Base-by-base conservation (phyloP, 352 stramenopile genomes). In the Pythium monospermum region DNA sequence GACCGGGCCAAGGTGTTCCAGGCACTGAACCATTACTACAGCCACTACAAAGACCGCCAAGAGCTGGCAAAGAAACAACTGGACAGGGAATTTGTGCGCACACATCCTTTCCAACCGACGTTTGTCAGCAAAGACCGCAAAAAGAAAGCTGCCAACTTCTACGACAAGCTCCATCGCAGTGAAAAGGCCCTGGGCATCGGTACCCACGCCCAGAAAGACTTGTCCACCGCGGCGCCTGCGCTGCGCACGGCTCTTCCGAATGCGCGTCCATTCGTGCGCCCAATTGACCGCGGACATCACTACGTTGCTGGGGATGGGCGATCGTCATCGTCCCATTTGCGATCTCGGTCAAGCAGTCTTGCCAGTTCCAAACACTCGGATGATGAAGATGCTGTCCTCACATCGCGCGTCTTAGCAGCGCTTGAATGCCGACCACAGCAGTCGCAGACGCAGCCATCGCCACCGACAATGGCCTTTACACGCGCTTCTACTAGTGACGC, bases 1-100 rank as follows among this genome's bases (percentile, higher is more conserved):
- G 51, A 81, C n/a, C 60, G 63, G 1, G 62, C 76, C 25, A 86
- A 77, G 49, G 76, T 92, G 13, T 90, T 89, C 45, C 35, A 76
- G 10, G 68, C 73, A 6, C 66, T 91, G 8, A 83, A 85, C 27
- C 75, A 88, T 57, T 83, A 90, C 51, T 84, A 78, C 30, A 69
- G 83, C 21, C 77, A 87, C 49, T 90, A 92, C 51, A 64, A 72
- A 12, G 64, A 81, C 23, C 70, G 71, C 18, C 80, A 80, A 23
- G 61, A 75, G 43, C 66, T 84, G 43, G 57, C 65, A 13, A 52
- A 56, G 33, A 79, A 77, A 39, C 73, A 87, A 56, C 64, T 76
- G 2, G 63, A 81, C 48, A 69, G 71, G 12, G 76, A 87, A 46
- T 84, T 85, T 26, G 65, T 64, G 10, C 71, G 75, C 37, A 25